Evolutionary conservation across 257 asterid genomes (phyloP).

Genomic region (Galeopsis tetrahit): DNA sequence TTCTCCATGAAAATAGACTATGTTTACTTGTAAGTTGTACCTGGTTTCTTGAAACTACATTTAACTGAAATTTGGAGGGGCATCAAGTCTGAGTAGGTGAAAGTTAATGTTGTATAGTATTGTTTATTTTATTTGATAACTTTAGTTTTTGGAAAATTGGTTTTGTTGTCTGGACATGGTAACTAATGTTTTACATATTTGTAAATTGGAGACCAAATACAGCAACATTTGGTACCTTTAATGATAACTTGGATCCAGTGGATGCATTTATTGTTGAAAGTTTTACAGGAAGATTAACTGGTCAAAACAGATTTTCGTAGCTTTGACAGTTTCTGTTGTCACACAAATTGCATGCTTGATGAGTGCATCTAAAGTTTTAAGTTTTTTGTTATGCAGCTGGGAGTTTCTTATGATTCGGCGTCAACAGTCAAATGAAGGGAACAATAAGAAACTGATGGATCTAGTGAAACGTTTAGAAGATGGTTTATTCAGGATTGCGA

Average conservation of each 20-base stretch:
- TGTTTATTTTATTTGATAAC: background rate
- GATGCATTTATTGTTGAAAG: conserved; percentile 5
- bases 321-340: conserved; percentile 18
- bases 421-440: conserved; percentile 56
- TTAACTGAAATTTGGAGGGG: conserved; percentile 26
- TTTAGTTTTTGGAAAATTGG: background rate
- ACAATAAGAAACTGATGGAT: conserved; percentile 58
- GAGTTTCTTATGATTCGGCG: conserved; percentile 62
- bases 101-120: background rate
- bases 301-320: conserved; percentile 20
- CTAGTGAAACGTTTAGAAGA: conserved; percentile 87
- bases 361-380: conserved; percentile 31
- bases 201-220: conserved; percentile 4
- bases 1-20: conserved; percentile 1
- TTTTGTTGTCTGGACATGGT: background rate
- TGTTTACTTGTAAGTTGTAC: background rate
- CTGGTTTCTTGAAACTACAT: conserved; percentile 1
- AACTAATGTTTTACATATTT: conserved; percentile 10
- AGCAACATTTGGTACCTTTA: conserved; percentile 7
- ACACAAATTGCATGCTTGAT: conserved; percentile 21
- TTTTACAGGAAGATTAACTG: conserved; percentile 13
- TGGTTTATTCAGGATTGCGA: conserved; percentile 69
- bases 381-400: conserved; percentile 55
- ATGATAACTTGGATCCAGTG: conserved; percentile 17
- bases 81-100: background rate